Conservation (phyloP, 169 alveolate genomes). For the Cryptosporidium tyzzeri region DNA sequence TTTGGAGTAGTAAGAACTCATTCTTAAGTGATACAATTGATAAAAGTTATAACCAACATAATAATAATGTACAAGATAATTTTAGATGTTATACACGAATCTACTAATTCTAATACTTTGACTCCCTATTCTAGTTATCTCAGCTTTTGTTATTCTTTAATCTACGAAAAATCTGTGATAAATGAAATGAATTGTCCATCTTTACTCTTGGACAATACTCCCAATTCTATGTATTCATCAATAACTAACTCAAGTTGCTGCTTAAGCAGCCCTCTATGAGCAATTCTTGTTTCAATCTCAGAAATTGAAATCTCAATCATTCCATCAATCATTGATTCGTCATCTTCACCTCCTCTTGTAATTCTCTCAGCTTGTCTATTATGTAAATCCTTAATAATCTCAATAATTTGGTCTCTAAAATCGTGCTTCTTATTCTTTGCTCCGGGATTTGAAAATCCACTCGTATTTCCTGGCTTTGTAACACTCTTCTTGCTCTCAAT, state of each 20-base stretch:
- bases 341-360: constrained; percentile 81
- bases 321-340: constrained; percentile 77
- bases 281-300: constrained; percentile 42
- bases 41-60: neutral
- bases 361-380: constrained; percentile 85
- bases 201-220: constrained; percentile 81
- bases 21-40: neutral
- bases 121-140: neutral
- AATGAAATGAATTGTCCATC: constrained; percentile 76
- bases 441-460: constrained; percentile 76
- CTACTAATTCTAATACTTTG: neutral
- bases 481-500: constrained; percentile 90
- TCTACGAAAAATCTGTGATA: constrained; percentile 42
- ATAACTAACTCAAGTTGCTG: constrained; percentile 77
- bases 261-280: constrained; percentile 60
- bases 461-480: constrained; percentile 79
- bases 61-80: neutral
- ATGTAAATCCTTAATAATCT: constrained; percentile 82
- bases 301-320: constrained; percentile 79
- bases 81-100: constrained; percentile 29
- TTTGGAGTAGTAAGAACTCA: constrained; percentile 44
- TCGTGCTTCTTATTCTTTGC: constrained; percentile 78
- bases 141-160: neutral
- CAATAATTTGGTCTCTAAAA: constrained; percentile 85
- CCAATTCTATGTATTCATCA: constrained; percentile 84